Evolutionary conservation across 345 rosid genomes (phyloP).

Genomic region (Citrus reticulata): DNA sequence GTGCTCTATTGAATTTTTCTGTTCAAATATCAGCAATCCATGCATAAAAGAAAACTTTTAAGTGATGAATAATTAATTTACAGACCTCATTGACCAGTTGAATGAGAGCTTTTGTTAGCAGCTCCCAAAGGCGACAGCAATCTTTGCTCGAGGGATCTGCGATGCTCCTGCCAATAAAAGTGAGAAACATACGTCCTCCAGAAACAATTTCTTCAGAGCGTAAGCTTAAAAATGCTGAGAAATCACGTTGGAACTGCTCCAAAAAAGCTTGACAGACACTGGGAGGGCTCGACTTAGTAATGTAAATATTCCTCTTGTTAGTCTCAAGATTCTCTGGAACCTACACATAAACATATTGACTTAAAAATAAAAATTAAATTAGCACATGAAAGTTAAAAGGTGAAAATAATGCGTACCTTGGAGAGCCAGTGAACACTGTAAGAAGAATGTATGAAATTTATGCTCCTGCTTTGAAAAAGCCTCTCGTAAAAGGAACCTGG

Average conservation of each 20-base stretch:
- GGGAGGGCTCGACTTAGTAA: slow-evolving; percentile 33
- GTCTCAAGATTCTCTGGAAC: slow-evolving; percentile 24
- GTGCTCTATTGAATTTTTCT: too few species aligned
- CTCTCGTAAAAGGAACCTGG: slow-evolving; percentile 50
- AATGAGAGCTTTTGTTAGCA: slow-evolving; percentile 24
- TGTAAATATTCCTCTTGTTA: slow-evolving; percentile 22
- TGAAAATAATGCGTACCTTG: slow-evolving; percentile 13
- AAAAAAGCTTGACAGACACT: slow-evolving; percentile 29
- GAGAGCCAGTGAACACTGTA: slow-evolving; percentile 40
- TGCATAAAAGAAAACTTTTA: too few species aligned
- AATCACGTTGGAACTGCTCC: slow-evolving; percentile 43
- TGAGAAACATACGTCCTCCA: slow-evolving; percentile 47
- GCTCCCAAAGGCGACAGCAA: slow-evolving; percentile 23
- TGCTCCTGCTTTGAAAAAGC: slow-evolving; percentile 34
- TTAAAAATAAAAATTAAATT: too few species aligned
- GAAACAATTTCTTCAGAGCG: slow-evolving; percentile 39
- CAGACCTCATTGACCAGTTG: slow-evolving; percentile 17
- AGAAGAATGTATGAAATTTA: slow-evolving; percentile 36
- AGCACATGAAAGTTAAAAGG: too few species aligned
- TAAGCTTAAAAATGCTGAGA: slow-evolving; percentile 35
- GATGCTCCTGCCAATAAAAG: slow-evolving; percentile 29
- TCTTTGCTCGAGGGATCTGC: too few species aligned
- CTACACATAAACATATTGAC: neutral
- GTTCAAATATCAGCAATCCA: too few species aligned
- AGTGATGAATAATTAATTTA: too few species aligned